These are phyloP conservation scores for Spergularia azorica DNA, from an alignment of 179 eudicot genomes.

Conservation along the genomic window DNA sequence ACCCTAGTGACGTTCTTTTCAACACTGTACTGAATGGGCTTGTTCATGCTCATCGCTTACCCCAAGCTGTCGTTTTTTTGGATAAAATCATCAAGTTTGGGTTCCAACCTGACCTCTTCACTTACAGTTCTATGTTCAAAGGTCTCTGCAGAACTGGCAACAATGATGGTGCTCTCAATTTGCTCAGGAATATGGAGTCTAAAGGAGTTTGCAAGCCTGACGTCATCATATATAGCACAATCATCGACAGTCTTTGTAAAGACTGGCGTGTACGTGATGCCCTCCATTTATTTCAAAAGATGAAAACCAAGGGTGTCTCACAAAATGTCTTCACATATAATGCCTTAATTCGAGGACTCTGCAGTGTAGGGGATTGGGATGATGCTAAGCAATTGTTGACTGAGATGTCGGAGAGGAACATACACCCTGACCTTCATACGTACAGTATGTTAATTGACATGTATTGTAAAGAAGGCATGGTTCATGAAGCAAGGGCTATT, in stretches of 20 bases:
- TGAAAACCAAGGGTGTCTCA: not conserved
- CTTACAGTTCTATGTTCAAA: conserved; percentile 1
- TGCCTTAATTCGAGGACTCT: not conserved
- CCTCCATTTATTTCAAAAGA: not conserved
- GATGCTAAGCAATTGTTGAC: not conserved
- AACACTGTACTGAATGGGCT: conserved; percentile 9
- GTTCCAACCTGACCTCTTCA: not conserved
- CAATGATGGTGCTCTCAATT: not conserved
- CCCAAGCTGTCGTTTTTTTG: not conserved
- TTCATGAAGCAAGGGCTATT: not conserved
- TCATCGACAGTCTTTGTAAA: not conserved
- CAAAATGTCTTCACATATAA: not conserved
- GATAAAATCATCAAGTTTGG: not conserved
- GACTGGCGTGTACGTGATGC: not conserved
- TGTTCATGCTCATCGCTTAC: not conserved
- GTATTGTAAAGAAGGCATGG: conserved; percentile 10
- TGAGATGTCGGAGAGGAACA: conserved; percentile 6
- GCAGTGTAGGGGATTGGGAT: not conserved
- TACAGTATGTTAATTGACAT: not conserved
- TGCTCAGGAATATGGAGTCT: conserved; percentile 6
- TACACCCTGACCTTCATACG: not conserved
- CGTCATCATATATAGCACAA: not conserved
- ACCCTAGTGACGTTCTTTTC: not conserved
- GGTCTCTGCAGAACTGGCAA: not conserved
- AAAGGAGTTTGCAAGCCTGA: not conserved